Evolutionary conservation across 202 grass and related monocot genomes (phyloP), one percentile per base, ranked within the genome.

Genomic region (Setaria viridis): DNA sequence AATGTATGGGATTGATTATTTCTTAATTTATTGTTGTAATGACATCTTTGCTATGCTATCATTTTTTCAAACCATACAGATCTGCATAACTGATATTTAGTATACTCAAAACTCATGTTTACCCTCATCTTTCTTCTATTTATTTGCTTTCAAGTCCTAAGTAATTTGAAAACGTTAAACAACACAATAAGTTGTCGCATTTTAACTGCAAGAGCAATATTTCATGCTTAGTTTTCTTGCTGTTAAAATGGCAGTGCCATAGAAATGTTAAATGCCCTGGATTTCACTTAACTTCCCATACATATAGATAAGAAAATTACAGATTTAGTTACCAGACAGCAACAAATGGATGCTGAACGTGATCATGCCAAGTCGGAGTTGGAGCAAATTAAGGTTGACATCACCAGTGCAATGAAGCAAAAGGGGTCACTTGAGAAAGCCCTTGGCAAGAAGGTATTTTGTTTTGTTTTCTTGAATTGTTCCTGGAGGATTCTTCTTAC

Each of bases 301-400:
- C 96, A 95, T 89, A 99, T 99, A 92, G 96, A 99, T 55, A 86
- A 91, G 79, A 84, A 94, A 91, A 94, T 99, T 83, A 99, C 91
- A 20, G 89, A 99, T 78, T 83, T 99, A 53, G 80, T 99, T 74
- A 94, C 90, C 64, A 90, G 90, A 87, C 93, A 99, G 72, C 96
- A 99, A 81, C 89, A 95, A 91, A 94, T 95, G 88, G 88, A 99
- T 85, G 96, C 96, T 88, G 93, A 99, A 77, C 87, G 88, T 64
- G 90, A 93, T 70, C 93, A 99, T 85, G 90, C 86, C 56, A 95
- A 89, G 72, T 94, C 96, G 0, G 91, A 95, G 75, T 70, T 94
- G 53, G 90, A 95, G 37, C 96, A 99, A 70, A 73, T 95, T 81
- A 91, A 84, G 80, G 88, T 55, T 92, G 96, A 99, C 80, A 92